Evolutionary conservation across 1,139 yeast genomes (phyloP), one percentile per base, ranked within the genome.

Genomic region (Nakaseomyces delphensis): DNA sequence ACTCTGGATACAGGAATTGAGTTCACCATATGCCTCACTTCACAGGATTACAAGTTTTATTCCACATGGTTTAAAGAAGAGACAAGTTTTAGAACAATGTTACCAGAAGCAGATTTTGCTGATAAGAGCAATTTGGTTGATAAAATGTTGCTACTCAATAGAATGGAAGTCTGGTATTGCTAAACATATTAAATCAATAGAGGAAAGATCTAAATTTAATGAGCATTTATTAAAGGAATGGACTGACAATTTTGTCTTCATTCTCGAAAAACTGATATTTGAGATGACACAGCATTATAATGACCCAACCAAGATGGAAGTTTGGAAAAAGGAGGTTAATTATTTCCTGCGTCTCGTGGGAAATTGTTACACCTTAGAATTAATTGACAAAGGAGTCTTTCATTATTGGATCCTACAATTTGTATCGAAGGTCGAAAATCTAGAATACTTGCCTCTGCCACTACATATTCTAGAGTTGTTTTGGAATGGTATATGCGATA

Each of bases 41-140:
- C 68, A 74, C 41, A 76, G 74, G 45, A 71, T 89, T 2, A 74
- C 93, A 1, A 73, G 82, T 43, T 83, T 87, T 28, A 74, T 89
- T n/a, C 97, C 98, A 0, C 96, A 89, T 59, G 96, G 96, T 0
- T 75, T 89, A 19, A 69, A 89, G 50, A 83, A 85, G 57, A 76
- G 79, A 52, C 70, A 74, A 1, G 67, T 89, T 31, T 62, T 89
- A 3, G 96, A 87, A 48, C 83, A 80, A 45, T 71, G 93, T 50
- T 72, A 83, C 48, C 57, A 67, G 31, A 79, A 79, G 53, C 64
- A 66, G 27, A 78, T 89, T 0, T 96, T 97, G 0, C 67, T 82
- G 3, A 61, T 75, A 19, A 67, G 96, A 46, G 95, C 96, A 0
- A 64, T 89, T 3, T 89, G 98, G 98, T 73, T 89, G 48, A 83